Evolutionary conservation across 164 flowering plant genomes (phyloP), one percentile per base, ranked within the genome.

Genomic region (Magnolia sinica): DNA sequence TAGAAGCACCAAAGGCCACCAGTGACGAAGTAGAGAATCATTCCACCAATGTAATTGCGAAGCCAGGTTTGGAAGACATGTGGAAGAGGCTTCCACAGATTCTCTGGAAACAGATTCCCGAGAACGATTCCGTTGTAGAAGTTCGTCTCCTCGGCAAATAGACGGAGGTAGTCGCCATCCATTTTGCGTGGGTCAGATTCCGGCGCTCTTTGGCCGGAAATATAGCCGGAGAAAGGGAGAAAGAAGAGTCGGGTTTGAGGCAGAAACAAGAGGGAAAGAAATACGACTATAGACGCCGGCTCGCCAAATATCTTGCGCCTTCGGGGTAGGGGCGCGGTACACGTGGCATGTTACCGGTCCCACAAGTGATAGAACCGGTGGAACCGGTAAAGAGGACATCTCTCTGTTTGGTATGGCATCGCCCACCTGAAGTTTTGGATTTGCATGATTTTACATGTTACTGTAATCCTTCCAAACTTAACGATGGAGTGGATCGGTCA

Each of bases 1-100:
- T 92, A 93, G 79, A 87, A 87, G 81, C 92, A 88, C 98, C 98
- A 93, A 1, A 91, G 81, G 69, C 89, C 79, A 4, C 94, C 96
- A 45, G 95, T 91, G 68, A 90, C 0, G 74, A 93, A 77, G 76
- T 92, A 93, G 20, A 91, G 61, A 8, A 87, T 74, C 71, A 81
- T 59, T 14, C 92, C 98, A 1, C 86, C 95, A 52, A 89, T 75
- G 87, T 82, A 93, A 86, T 93, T 93, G 7, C 98, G 81, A 23
- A 93, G 77, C 98, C 96, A 93, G 0, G 92, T 85, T 81, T 86
- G 91, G 58, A 86, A 61, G 37, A 81, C 78, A 75, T 88, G 96
- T n/a, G 95, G 95, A 14, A 92, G 83, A 6, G 87, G 80, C 49
- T 37, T 75, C 91, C 90, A 91, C 64, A 81, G 37, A 1, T 50